Conservation (phyloP, 2,329 filamentous ascomycete species). For the Myriosclerotinia duriaeana region DNA sequence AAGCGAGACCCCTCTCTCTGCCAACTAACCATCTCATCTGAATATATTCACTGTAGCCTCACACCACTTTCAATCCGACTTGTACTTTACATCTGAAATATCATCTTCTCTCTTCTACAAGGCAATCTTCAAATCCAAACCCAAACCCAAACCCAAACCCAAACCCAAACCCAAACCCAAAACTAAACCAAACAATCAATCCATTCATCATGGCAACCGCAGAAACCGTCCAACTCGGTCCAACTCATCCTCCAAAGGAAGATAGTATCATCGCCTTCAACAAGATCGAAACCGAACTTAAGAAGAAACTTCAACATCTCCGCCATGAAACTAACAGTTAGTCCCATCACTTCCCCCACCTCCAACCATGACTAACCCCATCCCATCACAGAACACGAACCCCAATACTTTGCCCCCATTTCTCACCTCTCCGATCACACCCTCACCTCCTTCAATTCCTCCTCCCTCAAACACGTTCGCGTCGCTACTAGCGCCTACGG, state of each 20-base stretch:
- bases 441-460: conserved; percentile 38
- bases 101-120: no score
- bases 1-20: not conserved
- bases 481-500: conserved; percentile 50
- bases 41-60: not conserved
- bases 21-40: not conserved
- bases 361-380: not conserved
- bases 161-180: not conserved
- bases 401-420: conserved; percentile 55
- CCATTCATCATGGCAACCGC: conserved; percentile 39
- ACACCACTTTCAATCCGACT: not conserved
- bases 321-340: conserved; percentile 50
- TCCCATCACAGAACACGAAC: conserved; percentile 50
- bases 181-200: conserved; percentile 1
- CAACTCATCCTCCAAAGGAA: conserved; percentile 46
- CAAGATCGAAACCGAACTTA: conserved; percentile 52
- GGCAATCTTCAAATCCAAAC: not conserved
- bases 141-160: not conserved
- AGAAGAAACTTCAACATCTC: conserved; percentile 51
- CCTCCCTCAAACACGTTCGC: conserved; percentile 48
- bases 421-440: conserved; percentile 35
- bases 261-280: conserved; percentile 53
- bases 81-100: not conserved
- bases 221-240: conserved; percentile 53
- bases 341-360: conserved; percentile 20